phyloP scores from a whole-genome alignment of 2,329 filamentous ascomycete species.

The Coleophoma crateriformis region DNA sequence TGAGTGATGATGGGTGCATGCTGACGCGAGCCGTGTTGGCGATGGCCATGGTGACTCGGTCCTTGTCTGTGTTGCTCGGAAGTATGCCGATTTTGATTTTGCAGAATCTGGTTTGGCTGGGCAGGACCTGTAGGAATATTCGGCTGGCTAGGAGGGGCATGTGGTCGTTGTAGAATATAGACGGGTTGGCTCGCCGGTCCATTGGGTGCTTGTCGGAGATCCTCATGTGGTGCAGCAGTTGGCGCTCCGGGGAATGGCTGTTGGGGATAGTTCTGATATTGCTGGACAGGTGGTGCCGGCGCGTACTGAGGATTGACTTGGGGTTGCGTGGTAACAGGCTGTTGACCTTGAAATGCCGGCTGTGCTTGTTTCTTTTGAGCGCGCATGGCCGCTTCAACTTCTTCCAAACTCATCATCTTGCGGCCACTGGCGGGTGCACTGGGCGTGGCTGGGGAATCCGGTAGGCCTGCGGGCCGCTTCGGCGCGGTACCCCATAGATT shows the following conservation, averaged over 20 bases:
- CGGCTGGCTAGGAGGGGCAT: constrained; percentile 18
- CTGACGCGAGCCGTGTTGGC: constrained; percentile 26
- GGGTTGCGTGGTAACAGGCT: constrained; percentile 6
- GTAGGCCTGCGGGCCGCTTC: constrained; percentile 40
- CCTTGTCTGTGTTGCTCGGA: constrained; percentile 35
- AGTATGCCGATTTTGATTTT: constrained; percentile 67
- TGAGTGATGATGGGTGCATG: constrained; percentile 51
- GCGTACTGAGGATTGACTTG: constrained; percentile 1
- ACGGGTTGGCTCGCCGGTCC: constrained; percentile 17
- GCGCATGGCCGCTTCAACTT: constrained; percentile 92
- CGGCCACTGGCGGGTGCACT: constrained; percentile 37
- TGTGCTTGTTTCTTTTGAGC: constrained; percentile 51
- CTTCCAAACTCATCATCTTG: constrained; percentile 93
- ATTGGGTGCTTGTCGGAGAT: constrained; percentile 10
- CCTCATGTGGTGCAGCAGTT: constrained; percentile 18
- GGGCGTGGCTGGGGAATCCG: constrained; percentile 23
- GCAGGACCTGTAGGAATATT: constrained; percentile 37
- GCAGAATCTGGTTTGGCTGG: constrained; percentile 69
- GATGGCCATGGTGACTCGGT: constrained; percentile 19
- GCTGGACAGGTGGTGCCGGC: not conserved
- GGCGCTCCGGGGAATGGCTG: constrained; percentile 19
- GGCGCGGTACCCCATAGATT: constrained; percentile 83
- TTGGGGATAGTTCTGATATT: constrained; percentile 17
- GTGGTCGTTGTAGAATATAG: constrained; percentile 23
- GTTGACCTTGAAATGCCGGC: constrained; percentile 16